phyloP scores from a whole-genome alignment of 1,284 basidiomycete species.

The Rugiboletus extremiorientalis region DNA sequence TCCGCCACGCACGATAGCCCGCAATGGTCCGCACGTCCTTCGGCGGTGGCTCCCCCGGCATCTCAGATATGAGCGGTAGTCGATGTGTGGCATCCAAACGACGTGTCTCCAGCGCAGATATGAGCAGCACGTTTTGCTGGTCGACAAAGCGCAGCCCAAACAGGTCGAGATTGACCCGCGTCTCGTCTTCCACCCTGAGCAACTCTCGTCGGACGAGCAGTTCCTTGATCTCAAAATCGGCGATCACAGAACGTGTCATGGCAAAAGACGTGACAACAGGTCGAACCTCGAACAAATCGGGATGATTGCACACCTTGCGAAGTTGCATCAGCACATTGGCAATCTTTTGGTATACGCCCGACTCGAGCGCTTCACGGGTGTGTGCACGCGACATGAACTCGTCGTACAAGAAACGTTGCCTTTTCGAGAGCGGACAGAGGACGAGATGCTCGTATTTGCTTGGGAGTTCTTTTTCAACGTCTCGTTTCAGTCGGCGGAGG shows the following conservation, averaged over 20 bases:
- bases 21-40: slow-evolving; percentile 75
- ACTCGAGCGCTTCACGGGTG: slow-evolving; percentile 83
- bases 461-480: slow-evolving; percentile 95
- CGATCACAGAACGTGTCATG: slow-evolving; percentile 78
- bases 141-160: slow-evolving; percentile 68
- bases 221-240: slow-evolving; percentile 88
- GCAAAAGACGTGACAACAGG: slow-evolving; percentile 93
- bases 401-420: slow-evolving; percentile 96
- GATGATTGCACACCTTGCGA: slow-evolving; percentile 94
- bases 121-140: slow-evolving; percentile 48
- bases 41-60: slow-evolving; percentile 59
- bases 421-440: slow-evolving; percentile 89
- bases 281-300: slow-evolving; percentile 94
- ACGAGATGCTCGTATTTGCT: slow-evolving; percentile 95
- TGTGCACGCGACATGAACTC: slow-evolving; percentile 96
- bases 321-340: slow-evolving; percentile 98
- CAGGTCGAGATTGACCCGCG: slow-evolving; percentile 59
- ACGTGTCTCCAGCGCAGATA: slow-evolving; percentile 54
- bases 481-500: slow-evolving; percentile 90
- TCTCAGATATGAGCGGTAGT: slow-evolving; percentile 60
- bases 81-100: slow-evolving; percentile 70
- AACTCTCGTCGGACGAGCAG: slow-evolving; percentile 78
- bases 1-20: slow-evolving; percentile 66
- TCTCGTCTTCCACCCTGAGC: slow-evolving; percentile 48
- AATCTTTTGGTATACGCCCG: slow-evolving; percentile 87